Evolutionary conservation across 148 eudicot species (phyloP).

Genomic region (Cornus suecica): DNA sequence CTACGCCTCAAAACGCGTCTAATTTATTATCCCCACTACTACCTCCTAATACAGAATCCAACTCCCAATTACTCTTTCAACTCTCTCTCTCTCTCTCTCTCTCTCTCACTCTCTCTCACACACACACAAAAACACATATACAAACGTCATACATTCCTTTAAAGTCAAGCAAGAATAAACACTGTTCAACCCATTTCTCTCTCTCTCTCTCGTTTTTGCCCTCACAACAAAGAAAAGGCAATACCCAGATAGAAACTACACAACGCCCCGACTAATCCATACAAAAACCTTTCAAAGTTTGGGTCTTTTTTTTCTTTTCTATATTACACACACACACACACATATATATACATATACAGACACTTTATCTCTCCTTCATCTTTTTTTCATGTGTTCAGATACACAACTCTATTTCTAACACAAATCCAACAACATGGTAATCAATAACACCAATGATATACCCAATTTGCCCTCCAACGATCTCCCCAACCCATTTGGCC

Average conservation of each 20-base stretch:
- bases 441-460: neutral
- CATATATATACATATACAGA: too few species aligned
- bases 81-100: constrained; percentile 6
- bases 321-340: too few species aligned
- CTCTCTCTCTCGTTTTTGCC: neutral
- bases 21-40: too few species aligned
- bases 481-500: constrained; percentile 49
- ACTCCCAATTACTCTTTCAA: constrained; percentile 1
- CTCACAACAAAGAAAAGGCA: neutral
- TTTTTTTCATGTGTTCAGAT: neutral
- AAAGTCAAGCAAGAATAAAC: constrained; percentile 49
- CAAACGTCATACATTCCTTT: constrained; percentile 26
- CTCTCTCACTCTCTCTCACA: constrained; percentile 4
- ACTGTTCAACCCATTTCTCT: constrained; percentile 2
- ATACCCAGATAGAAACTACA: neutral
- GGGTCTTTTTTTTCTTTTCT: neutral
- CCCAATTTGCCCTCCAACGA: constrained; percentile 6
- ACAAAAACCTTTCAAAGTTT: neutral
- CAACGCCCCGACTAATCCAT: neutral
- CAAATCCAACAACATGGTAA: constrained; percentile 19
- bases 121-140: too few species aligned
- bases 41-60: too few species aligned
- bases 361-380: neutral
- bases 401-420: neutral
- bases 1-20: neutral